Percentiles rank a stretch among this genome's conserved stretches.
phyloP scores from a whole-genome alignment of 495 filamentous ascomycete genomes.

The Penicillium ochrochloron region DNA sequence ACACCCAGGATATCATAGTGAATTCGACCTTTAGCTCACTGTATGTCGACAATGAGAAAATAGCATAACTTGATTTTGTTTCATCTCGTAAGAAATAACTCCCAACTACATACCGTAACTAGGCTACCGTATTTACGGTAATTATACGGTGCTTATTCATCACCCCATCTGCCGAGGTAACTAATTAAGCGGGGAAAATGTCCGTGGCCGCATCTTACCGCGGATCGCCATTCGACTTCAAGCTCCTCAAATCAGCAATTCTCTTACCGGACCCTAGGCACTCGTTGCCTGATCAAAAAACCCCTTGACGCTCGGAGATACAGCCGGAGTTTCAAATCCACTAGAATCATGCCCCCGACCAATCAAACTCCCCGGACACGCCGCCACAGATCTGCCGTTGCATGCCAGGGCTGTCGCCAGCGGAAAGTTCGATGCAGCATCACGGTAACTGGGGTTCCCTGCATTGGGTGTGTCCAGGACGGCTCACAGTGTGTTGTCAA shows the following conservation, averaged over 20 bases:
- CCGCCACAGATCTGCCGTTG: slow-evolving; percentile 41
- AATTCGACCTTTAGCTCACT: no score
- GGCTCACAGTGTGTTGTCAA: slow-evolving; percentile 31
- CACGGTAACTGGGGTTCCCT: slow-evolving; percentile 38
- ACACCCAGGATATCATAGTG: no score
- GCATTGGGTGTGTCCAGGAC: slow-evolving; percentile 39
- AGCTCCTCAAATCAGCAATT: neutral
- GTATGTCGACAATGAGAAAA: no score
- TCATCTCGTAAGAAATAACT: no score
- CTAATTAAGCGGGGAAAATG: no score
- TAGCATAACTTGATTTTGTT: no score
- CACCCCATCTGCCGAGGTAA: no score
- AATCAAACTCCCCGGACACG: slow-evolving; percentile 15
- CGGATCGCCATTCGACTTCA: neutral
- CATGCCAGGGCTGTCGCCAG: slow-evolving; percentile 37
- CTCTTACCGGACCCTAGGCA: neutral
- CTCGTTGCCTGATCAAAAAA: neutral
- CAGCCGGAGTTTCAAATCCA: neutral
- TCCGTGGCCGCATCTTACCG: neutral
- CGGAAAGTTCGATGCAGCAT: slow-evolving; percentile 44
- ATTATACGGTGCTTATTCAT: no score
- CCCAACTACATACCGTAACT: no score
- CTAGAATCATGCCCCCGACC: neutral
- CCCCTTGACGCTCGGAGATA: neutral
- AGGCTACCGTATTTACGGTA: no score